These are phyloP conservation scores for Trichoderma atroviride DNA, from an alignment of 2,329 filamentous ascomycete genomes.

Conservation along the genomic window DNA sequence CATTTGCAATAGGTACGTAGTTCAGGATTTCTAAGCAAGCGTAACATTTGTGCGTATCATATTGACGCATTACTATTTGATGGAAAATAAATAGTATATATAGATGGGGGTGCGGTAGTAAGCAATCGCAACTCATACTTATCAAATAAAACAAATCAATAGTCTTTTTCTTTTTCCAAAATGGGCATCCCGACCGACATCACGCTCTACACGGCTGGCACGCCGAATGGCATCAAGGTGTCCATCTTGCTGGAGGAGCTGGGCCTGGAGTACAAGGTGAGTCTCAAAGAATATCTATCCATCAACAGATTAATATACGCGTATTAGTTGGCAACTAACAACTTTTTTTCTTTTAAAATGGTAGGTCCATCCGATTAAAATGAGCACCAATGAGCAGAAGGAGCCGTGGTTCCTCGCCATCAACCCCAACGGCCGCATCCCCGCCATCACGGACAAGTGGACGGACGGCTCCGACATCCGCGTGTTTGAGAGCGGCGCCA, in stretches of 20 bases:
- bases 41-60: background rate
- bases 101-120: background rate
- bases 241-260: slow-evolving; percentile 87
- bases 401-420: slow-evolving; percentile 86
- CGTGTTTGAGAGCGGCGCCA: slow-evolving; percentile 81
- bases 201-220: slow-evolving; percentile 78
- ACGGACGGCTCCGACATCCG: slow-evolving; percentile 71
- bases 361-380: slow-evolving; percentile 64
- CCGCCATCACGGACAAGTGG: slow-evolving; percentile 80
- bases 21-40: background rate
- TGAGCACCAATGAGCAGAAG: slow-evolving; percentile 77
- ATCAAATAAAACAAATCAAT: slow-evolving; percentile 26
- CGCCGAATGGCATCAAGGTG: slow-evolving; percentile 88
- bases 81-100: background rate
- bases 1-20: no score
- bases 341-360: background rate
- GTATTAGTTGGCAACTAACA: background rate
- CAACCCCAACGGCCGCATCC: slow-evolving; percentile 92
- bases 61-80: background rate
- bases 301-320: background rate
- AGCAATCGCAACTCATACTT: slow-evolving; percentile 14
- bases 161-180: background rate
- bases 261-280: slow-evolving; percentile 75
- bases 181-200: slow-evolving; percentile 60
- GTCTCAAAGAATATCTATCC: background rate